These are phyloP conservation scores for Lepiota venenata DNA, from an alignment of 768 basidiomycete genomes.

Conservation along the genomic window DNA sequence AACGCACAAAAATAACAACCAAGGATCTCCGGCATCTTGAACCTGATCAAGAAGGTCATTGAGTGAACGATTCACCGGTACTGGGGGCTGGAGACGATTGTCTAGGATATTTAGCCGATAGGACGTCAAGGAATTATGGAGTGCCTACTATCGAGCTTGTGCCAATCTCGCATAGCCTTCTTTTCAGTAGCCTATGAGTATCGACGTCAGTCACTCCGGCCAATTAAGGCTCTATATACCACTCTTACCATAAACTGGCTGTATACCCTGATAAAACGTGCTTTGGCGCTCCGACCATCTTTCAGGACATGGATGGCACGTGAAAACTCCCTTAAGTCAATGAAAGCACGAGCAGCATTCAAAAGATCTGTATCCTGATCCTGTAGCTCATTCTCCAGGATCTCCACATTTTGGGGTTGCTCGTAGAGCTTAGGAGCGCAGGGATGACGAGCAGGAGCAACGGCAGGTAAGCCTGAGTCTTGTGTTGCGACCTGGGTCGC, in stretches of 20 bases:
- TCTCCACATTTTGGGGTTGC: constrained; percentile 29
- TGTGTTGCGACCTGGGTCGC: constrained; percentile 29
- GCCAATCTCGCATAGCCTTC: constrained; percentile 80
- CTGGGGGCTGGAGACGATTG: constrained; percentile 64
- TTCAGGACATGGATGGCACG: constrained; percentile 66
- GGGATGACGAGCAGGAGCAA: constrained; percentile 27
- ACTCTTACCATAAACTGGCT: constrained; percentile 79
- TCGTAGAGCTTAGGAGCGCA: constrained; percentile 31
- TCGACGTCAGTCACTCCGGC: neutral
- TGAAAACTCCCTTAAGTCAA: constrained; percentile 75
- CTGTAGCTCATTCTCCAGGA: constrained; percentile 46
- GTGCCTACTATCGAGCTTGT: constrained; percentile 69
- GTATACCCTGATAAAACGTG: constrained; percentile 76
- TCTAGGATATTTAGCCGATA: constrained; percentile 32
- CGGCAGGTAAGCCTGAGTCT: constrained; percentile 14
- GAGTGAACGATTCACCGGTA: constrained; percentile 60
- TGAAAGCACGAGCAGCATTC: constrained; percentile 65
- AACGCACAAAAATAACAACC: constrained; percentile 78
- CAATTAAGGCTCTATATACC: neutral
- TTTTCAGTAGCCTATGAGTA: constrained; percentile 73
- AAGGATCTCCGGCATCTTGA: constrained; percentile 64
- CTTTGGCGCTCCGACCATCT: constrained; percentile 66
- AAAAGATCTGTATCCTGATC: constrained; percentile 69
- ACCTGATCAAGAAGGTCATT: constrained; percentile 59
- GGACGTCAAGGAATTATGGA: neutral